Evolutionary conservation across 2,329 filamentous ascomycete species (phyloP), one percentile per base, ranked within the genome.

Genomic region (Dothidotthia symphoricarpi): DNA sequence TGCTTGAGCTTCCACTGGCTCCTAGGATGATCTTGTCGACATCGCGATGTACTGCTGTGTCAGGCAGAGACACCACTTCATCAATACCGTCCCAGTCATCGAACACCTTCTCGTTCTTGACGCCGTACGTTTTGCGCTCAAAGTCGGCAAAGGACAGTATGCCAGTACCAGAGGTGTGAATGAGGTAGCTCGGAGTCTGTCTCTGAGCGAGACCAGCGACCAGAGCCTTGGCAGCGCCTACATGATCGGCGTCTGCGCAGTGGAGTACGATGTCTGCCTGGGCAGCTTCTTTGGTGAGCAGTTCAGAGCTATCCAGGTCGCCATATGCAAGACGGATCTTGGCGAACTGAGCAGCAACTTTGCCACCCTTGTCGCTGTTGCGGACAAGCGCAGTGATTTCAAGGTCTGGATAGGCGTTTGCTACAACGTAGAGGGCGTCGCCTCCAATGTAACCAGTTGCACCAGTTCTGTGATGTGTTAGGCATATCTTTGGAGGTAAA

Each of bases 11-110:
- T 67, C 58, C 3, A 63, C 61, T 3, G 68, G 75, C 71, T 0
- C 61, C 68, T 0, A 84, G 67, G n/a, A 88, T 76, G 16, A 86
- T 73, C 58, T 81, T 78, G 63, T 91, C 86, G 3, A 88, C 77
- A 53, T 82, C 71, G 11, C 83, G 78, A 66, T 89, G 85, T 16
- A 73, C 57, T 8, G 75, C 81, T 0, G 65, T 55, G 53, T 81
- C 76, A 0, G 81, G 81, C 0, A 85, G 54, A 9, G 57, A 71
- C 1, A 77, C 69, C 24, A 85, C 68, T 29, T 76, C 74, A 10
- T 70, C 66, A 25, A 86, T 72, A 34, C 75, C 76, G 8, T 76
- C 69, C 51, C 79, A 71, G 49, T 86, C 83, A 53, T 81, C 68
- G 63, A 81, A 85, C 3, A 71, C 61, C 38, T 73, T 74, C 25